Evolutionary conservation across 2,329 filamentous ascomycete species (phyloP), one percentile per base, ranked within the genome.

Genomic region (Cladosporium sp.): DNA sequence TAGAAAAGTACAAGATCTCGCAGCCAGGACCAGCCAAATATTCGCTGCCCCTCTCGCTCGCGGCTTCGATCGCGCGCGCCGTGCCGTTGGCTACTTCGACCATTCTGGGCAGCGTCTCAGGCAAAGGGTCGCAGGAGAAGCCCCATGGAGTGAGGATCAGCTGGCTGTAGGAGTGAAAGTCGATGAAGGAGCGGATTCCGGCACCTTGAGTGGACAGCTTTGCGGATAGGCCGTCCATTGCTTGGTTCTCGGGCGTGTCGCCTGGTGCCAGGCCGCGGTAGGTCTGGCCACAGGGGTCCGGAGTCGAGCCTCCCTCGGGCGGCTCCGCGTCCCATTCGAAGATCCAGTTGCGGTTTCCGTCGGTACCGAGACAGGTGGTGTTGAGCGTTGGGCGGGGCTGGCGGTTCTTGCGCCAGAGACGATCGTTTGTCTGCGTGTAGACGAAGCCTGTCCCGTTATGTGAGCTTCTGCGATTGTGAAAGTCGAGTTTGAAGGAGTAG

Each of bases 81-180:
- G 73, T 72, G 16, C 75, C 72, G 11, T 63, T 61, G 2, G 79
- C 77, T 0, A 85, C 72, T 1, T 76, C 71, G 55, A 81, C 28
- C 74, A 49, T 75, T 70, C 7, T 70, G 63, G 52, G 78, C 68
- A 55, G 80, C 77, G 46, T 72, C 6, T 67, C 4, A 77, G 64
- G 10, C 69, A 64, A 13, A 66, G 70, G 18, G 67, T 69, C 70
- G 81, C 84, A 50, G 3, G 76, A 77, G 68, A 82, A 84, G 34
- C 82, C 82, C 60, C 83, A 85, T 1, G 73, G 77, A 14, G 76
- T 74, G 54, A 81, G 74, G 54, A 84, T 76, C 32, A 80, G 71
- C 59, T 85, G 82, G 9, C 75, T 77, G 68, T 84, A 86, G 0
- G 80, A 76, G 68, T 86, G 83, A 63, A 79, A 81, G 67, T 86